Evolutionary conservation across 1,139 yeast species (phyloP), one percentile per base, ranked within the genome.

Genomic region (Meyerozyma guilliermondii): DNA sequence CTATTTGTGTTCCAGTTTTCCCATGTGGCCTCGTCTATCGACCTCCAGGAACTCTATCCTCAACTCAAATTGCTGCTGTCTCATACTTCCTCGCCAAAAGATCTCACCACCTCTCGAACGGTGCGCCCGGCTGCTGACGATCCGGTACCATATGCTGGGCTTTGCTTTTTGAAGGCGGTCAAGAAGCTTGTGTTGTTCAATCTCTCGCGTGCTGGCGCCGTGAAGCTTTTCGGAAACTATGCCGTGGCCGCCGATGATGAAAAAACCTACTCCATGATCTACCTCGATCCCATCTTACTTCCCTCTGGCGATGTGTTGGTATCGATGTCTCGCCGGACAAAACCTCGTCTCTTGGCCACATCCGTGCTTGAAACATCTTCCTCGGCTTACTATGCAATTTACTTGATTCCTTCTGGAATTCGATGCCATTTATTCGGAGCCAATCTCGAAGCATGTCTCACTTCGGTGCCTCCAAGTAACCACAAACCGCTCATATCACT

Each of bases 331-430:
- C 57, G 38, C 60, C 62, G 39, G 51, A 56, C 9, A 54, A 57
- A 22, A 52, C 71, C 2, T 50, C 58, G 7, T 58, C 76, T 10
- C 66, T 59, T 43, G 66, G 66, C 14, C 37, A 11, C 49, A 5
- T 30, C 35, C 18, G 39, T 45, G 13, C 28, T 50, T 8, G 44
- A 6, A 47, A 48, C 31, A 35, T 9, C 6, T 10, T 13, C 18
- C 17, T 29, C 16, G 10, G n/a, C 33, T 5, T 16, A 29, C 18
- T 76, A 71, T 54, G 84, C 79, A 7, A 62, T 86, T 0, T 83
- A 84, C 51, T 56, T 87, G 40, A 78, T 83, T 5, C 96, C 95
- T 0, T 80, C 89, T 10, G 94, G 91, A 0, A 80, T 84, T 14
- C 64, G 89, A 42, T 86, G 87, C 42, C 81, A 79, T 48, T 64